A percentile compares a stretch with the other conserved stretches of the same genome.
Evolutionary conservation across 2,329 filamentous ascomycete species (phyloP).

Genomic region (Paecilomyces sp.): DNA sequence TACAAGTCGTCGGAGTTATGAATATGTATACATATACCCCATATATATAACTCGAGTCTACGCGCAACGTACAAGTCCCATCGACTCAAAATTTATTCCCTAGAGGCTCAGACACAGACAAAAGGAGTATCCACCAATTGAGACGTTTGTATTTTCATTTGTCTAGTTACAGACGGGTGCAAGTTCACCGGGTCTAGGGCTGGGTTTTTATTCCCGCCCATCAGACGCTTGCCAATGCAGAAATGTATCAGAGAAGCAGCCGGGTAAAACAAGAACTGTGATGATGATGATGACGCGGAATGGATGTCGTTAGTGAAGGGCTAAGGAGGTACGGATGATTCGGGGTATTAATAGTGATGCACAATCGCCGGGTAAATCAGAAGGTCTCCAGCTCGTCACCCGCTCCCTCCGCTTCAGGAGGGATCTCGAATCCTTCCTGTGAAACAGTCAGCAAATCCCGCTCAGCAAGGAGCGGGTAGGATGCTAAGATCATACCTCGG

Average conservation of each 20-base stretch:
- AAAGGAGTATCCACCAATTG: neutral
- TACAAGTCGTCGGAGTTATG: too few relatives aligned
- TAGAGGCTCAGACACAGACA: too few relatives aligned
- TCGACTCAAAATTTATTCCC: too few relatives aligned
- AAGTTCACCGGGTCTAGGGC: neutral
- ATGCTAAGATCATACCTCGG: conserved; percentile 57
- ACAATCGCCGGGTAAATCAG: conserved; percentile 11
- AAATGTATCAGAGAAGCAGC: neutral
- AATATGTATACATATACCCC: too few relatives aligned
- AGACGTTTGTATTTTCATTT: neutral
- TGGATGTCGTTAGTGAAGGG: neutral
- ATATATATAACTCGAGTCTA: too few relatives aligned
- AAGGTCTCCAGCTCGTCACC: conserved; percentile 24
- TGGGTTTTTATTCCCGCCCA: neutral
- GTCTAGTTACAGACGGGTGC: neutral
- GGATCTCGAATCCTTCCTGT: conserved; percentile 27
- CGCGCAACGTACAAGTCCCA: too few relatives aligned
- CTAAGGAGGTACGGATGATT: neutral
- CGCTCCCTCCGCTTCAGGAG: conserved; percentile 19
- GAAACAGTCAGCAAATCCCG: conserved; percentile 2
- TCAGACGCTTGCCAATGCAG: neutral
- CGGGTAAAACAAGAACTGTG: neutral
- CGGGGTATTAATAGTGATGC: conserved; percentile 18
- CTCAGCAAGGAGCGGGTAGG: neutral
- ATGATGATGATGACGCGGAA: neutral